These are phyloP conservation scores for Magnaporthiopsis incrustans DNA, from an alignment of 2,329 filamentous ascomycete genomes.

Conservation along the genomic window DNA sequence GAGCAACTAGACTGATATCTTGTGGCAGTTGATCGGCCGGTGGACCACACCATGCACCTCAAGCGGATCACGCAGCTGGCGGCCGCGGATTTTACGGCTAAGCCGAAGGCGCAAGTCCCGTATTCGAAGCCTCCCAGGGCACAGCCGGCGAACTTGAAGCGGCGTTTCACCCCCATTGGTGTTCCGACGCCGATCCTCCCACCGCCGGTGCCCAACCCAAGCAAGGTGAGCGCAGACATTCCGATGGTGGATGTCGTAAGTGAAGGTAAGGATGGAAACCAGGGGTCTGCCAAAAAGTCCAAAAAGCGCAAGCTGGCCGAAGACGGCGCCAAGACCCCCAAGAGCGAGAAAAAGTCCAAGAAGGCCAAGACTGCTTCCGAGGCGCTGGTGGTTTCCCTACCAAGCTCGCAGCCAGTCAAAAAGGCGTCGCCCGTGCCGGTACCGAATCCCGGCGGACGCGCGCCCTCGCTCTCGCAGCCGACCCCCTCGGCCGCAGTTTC, in stretches of 20 bases:
- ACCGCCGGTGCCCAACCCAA: conserved; percentile 6
- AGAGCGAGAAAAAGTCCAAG: conserved; percentile 27
- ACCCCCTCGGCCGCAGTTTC: neutral
- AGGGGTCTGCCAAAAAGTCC: conserved; percentile 25
- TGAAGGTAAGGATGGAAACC: neutral
- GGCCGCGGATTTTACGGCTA: conserved; percentile 25
- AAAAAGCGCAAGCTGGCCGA: conserved; percentile 33
- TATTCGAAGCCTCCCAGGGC: conserved; percentile 46
- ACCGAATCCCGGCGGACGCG: neutral
- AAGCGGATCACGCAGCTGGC: conserved; percentile 53
- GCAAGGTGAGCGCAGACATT: conserved; percentile 9
- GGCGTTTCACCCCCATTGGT: conserved; percentile 61
- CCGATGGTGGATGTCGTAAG: conserved; percentile 8
- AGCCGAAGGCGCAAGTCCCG: conserved; percentile 16
- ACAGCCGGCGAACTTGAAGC: conserved; percentile 60
- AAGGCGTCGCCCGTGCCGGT: neutral
- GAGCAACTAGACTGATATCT: conserved; percentile 21
- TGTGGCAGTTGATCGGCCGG: conserved; percentile 29
- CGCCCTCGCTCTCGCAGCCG: neutral
- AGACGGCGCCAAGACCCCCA: conserved; percentile 14
- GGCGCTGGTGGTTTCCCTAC: neutral
- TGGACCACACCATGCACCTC: conserved; percentile 57
- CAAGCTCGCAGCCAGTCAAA: neutral
- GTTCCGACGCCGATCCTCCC: conserved; percentile 20
- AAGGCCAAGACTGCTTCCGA: conserved; percentile 17